phyloP scores from a whole-genome alignment of 805 yeast species.

The Saturnispora hagleri region DNA sequence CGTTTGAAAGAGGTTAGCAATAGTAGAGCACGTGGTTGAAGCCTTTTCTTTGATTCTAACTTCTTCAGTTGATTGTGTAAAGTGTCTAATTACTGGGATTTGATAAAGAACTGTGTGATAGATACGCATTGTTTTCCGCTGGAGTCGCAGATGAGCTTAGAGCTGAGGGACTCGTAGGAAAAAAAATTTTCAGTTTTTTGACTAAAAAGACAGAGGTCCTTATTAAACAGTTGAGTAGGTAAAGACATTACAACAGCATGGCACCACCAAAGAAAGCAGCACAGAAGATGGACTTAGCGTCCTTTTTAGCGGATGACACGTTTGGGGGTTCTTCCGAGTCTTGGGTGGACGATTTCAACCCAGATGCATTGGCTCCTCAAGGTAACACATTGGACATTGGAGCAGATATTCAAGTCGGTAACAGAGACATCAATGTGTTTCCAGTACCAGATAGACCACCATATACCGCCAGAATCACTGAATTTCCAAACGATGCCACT shows the following conservation, averaged over 20 bases:
- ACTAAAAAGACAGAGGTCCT: not conserved
- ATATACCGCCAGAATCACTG: conserved; percentile 78
- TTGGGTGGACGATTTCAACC: conserved; percentile 81
- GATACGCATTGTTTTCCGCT: not conserved
- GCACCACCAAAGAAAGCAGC: conserved; percentile 49
- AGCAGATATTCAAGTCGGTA: conserved; percentile 6
- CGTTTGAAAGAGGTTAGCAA: not conserved
- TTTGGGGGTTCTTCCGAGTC: conserved; percentile 50
- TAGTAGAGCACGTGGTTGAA: not conserved
- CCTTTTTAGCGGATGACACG: conserved; percentile 71
- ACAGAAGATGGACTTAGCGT: conserved; percentile 71
- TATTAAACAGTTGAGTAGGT: not conserved
- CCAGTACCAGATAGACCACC: conserved; percentile 89
- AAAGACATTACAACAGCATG: conserved; percentile 26
- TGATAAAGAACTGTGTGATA: not conserved
- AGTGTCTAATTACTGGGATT: not conserved
- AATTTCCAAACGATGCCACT: conserved; percentile 70
- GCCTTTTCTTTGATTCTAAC: not conserved
- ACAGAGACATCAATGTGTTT: conserved; percentile 14
- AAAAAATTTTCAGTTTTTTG: not conserved
- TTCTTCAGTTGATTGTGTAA: not conserved
- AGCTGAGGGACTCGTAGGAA: not conserved
- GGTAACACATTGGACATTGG: conserved; percentile 8
- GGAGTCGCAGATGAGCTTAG: not conserved
- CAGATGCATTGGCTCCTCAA: conserved; percentile 21